A percentile compares a stretch with the other conserved stretches of the same genome.
Evolutionary conservation across 208 protist species (phyloP).

Genomic region (Crithidia bombi): DNA sequence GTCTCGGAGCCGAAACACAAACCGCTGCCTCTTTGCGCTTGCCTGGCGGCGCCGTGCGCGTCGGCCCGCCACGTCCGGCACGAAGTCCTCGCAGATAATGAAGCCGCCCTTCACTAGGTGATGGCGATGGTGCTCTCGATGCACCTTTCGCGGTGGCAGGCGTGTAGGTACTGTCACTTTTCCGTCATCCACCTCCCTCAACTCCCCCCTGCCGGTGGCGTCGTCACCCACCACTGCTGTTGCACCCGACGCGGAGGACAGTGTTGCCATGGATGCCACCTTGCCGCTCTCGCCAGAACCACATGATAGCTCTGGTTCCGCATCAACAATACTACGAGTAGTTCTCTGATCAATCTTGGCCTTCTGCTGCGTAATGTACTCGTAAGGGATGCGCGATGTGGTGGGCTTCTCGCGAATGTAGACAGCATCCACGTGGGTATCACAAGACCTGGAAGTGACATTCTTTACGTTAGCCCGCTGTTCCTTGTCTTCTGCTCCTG

Average conservation of each 20-base stretch:
- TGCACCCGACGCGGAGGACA: not conserved
- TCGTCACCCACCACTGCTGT: not conserved
- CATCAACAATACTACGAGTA: not conserved
- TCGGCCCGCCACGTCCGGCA: not conserved
- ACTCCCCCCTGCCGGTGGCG: too few relatives aligned
- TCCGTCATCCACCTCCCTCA: not conserved
- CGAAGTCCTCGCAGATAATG: constrained; percentile 2
- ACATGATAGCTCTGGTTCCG: not conserved
- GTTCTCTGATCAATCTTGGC: not conserved
- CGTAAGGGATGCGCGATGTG: not conserved
- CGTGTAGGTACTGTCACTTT: not conserved
- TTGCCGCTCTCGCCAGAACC: not conserved
- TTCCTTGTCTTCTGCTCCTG: not conserved
- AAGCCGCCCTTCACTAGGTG: not conserved
- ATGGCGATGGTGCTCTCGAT: constrained; percentile 3
- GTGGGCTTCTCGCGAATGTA: constrained; percentile 1
- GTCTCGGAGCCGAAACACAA: not conserved
- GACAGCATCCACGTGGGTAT: not conserved
- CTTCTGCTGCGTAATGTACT: constrained; percentile 1
- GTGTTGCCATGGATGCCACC: not conserved
- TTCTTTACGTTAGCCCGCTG: not conserved
- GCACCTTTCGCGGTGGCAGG: not conserved
- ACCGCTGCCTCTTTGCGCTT: not conserved
- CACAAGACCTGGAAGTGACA: not conserved
- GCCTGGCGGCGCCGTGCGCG: not conserved